Conservation (phyloP, 2,329 filamentous ascomycete genomes). For the Fusarium sp. region DNA sequence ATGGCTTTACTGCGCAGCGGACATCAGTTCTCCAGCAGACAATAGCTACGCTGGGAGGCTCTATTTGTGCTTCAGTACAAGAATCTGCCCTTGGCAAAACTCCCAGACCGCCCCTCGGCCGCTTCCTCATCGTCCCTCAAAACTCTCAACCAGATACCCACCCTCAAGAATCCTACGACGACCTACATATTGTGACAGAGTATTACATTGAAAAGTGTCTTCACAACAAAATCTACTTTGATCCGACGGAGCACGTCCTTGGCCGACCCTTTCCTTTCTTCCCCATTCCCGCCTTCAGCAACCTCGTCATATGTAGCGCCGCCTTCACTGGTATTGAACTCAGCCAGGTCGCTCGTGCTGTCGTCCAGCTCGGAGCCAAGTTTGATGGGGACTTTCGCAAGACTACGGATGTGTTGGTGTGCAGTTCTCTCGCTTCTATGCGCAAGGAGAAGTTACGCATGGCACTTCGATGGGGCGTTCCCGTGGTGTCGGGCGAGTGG, state of each 20-base stretch:
- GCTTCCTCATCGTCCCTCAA: slow-evolving; percentile 69
- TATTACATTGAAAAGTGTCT: slow-evolving; percentile 95
- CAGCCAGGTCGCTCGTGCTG: slow-evolving; percentile 82
- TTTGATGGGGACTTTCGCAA: slow-evolving; percentile 84
- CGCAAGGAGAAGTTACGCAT: slow-evolving; percentile 82
- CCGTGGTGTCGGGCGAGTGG: slow-evolving; percentile 86
- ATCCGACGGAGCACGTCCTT: slow-evolving; percentile 77
- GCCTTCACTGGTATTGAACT: slow-evolving; percentile 88
- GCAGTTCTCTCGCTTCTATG: slow-evolving; percentile 68
- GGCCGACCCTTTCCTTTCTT: slow-evolving; percentile 81
- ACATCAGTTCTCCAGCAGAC: slow-evolving; percentile 61
- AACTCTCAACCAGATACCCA: slow-evolving; percentile 59
- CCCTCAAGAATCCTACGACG: slow-evolving; percentile 52
- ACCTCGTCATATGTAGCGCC: slow-evolving; percentile 81
- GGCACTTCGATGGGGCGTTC: slow-evolving; percentile 79
- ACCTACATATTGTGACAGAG: slow-evolving; percentile 76
- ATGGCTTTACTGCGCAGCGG: slow-evolving; percentile 68
- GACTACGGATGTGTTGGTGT: slow-evolving; percentile 82
- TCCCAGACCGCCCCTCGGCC: slow-evolving; percentile 48
- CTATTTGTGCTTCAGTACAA: slow-evolving; percentile 56
- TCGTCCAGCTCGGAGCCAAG: slow-evolving; percentile 80
- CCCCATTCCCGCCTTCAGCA: slow-evolving; percentile 76
- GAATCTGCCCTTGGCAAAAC: slow-evolving; percentile 51
- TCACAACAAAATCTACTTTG: slow-evolving; percentile 77
- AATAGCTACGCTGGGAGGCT: slow-evolving; percentile 61